Evolutionary conservation across 495 filamentous ascomycete genomes (phyloP).

Genomic region (Penicillium ochrochloron): DNA sequence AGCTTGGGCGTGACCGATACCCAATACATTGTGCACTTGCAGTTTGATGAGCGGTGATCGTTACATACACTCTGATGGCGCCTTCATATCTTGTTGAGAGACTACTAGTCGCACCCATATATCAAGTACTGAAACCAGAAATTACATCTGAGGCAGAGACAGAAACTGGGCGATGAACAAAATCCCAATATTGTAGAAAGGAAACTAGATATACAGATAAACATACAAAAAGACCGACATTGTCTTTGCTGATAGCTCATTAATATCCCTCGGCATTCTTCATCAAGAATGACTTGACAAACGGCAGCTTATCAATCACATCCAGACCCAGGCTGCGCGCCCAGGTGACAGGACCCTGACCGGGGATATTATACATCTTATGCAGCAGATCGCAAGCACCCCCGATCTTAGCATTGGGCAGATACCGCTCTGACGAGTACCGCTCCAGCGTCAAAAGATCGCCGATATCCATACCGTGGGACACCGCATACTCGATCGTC

Average conservation of each 20-base stretch:
- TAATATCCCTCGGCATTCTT: slow-evolving; percentile 73
- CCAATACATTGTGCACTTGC: slow-evolving; percentile 20
- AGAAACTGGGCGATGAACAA: neutral
- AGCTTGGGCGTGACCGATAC: slow-evolving; percentile 19
- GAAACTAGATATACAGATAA: slow-evolving; percentile 25
- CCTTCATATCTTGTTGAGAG: neutral
- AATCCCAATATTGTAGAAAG: slow-evolving; percentile 7
- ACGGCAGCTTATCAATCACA: slow-evolving; percentile 74
- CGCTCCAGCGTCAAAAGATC: slow-evolving; percentile 71
- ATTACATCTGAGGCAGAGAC: neutral
- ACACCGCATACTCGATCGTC: slow-evolving; percentile 76
- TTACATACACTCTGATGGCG: slow-evolving; percentile 1
- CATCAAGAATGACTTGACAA: slow-evolving; percentile 88
- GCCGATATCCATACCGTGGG: slow-evolving; percentile 85
- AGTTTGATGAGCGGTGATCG: neutral
- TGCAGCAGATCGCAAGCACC: slow-evolving; percentile 93
- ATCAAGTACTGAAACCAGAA: neutral
- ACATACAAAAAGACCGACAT: slow-evolving; percentile 18
- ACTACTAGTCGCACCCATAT: neutral
- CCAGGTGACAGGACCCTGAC: slow-evolving; percentile 74
- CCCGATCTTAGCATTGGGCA: slow-evolving; percentile 80
- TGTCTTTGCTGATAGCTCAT: slow-evolving; percentile 13
- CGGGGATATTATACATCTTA: slow-evolving; percentile 79
- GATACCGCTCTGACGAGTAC: slow-evolving; percentile 79
- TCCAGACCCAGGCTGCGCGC: slow-evolving; percentile 76